Conservation (phyloP, 345 rosid species). For the Brassica cretica region DNA sequence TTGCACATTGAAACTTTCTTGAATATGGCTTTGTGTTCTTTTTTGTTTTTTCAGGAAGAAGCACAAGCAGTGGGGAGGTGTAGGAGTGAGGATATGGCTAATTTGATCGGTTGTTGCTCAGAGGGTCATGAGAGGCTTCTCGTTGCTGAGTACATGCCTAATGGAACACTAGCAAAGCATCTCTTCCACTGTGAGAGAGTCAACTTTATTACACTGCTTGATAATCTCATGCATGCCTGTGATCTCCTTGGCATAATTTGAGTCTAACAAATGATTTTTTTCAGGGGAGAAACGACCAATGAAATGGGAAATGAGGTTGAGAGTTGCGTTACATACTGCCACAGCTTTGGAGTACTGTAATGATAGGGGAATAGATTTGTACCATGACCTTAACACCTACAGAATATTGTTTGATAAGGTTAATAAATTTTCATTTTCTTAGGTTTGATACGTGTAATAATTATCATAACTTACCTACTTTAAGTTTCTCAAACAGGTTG, state of each 20-base stretch:
- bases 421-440: background rate
- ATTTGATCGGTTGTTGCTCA: constrained; percentile 87
- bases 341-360: constrained; percentile 86
- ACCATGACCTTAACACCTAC: constrained; percentile 94
- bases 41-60: constrained; percentile 59
- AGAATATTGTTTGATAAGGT: constrained; percentile 91
- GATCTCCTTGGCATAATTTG: background rate
- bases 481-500: constrained; percentile 54
- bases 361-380: constrained; percentile 78
- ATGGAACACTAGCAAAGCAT: constrained; percentile 92
- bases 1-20: background rate
- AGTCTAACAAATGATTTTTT: background rate
- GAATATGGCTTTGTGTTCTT: background rate
- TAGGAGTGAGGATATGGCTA: constrained; percentile 85
- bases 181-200: constrained; percentile 79
- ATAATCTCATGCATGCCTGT: background rate
- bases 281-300: constrained; percentile 96
- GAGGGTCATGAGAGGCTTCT: constrained; percentile 89
- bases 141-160: constrained; percentile 90
- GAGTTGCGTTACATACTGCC: constrained; percentile 81
- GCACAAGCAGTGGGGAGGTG: constrained; percentile 81
- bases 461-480: background rate
- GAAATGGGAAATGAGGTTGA: constrained; percentile 96
- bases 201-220: background rate
- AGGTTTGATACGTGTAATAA: background rate